A percentile compares a stretch with the other conserved stretches of the same genome.
Evolutionary conservation across 2,329 filamentous ascomycete genomes (phyloP).

Genomic region (Zarea fungicola): DNA sequence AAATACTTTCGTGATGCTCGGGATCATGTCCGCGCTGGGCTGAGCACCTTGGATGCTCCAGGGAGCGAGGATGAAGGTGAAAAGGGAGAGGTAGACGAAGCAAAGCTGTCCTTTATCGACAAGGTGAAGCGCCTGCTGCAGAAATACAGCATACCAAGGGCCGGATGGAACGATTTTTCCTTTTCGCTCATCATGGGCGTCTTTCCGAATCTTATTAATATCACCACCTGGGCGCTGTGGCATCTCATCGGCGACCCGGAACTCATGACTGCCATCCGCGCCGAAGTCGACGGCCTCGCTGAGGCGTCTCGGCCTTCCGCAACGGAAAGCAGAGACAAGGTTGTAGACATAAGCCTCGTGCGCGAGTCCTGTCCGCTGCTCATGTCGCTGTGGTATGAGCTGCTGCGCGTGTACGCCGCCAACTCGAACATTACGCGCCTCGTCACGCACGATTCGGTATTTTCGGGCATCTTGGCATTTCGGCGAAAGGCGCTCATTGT

Average conservation of each 20-base stretch:
- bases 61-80: background rate
- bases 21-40: constrained; percentile 4
- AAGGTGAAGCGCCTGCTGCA: constrained; percentile 5
- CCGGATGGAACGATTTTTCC: constrained; percentile 9
- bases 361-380: constrained; percentile 9
- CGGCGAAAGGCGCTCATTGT: constrained; percentile 7
- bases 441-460: constrained; percentile 7
- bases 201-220: constrained; percentile 8
- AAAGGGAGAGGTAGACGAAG: background rate
- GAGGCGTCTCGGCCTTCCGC: background rate
- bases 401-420: constrained; percentile 9
- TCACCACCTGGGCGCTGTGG: constrained; percentile 10
- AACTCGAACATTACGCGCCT: constrained; percentile 9
- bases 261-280: constrained; percentile 2
- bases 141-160: constrained; percentile 3
- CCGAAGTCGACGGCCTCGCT: background rate
- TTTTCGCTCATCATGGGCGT: constrained; percentile 12
- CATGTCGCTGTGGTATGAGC: constrained; percentile 11
- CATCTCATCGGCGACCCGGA: constrained; percentile 6
- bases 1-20: background rate
- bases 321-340: background rate
- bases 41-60: constrained; percentile 4
- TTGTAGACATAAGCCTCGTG: constrained; percentile 5
- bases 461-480: background rate
- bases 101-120: constrained; percentile 1